Percentiles rank a stretch among this genome's conserved stretches.
Conservation (phyloP, 768 basidiomycete genomes). For the Mycena vulgaris region DNA sequence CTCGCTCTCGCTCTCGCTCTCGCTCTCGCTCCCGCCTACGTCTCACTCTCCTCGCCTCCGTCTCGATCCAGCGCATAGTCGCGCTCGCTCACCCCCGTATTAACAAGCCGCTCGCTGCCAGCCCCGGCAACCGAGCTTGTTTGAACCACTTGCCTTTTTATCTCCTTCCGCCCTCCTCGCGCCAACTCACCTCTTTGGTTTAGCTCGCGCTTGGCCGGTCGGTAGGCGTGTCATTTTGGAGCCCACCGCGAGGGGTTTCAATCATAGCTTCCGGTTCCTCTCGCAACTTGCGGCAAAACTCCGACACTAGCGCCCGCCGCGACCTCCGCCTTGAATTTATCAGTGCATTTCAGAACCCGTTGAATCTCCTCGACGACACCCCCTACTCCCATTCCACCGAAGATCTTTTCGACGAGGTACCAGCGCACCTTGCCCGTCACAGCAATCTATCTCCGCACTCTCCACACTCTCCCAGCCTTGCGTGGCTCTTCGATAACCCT, state of each 20-base stretch:
- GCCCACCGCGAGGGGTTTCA: constrained; percentile 26
- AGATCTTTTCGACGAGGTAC: neutral
- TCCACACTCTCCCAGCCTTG: neutral
- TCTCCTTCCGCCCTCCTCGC: neutral
- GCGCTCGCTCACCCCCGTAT: no score
- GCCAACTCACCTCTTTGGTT: no score
- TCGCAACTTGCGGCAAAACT: neutral
- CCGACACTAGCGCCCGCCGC: neutral
- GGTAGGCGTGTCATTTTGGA: constrained; percentile 10
- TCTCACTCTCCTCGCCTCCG: no score
- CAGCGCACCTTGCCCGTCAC: neutral
- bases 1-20: no score
- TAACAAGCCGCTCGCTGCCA: no score
- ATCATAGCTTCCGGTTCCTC: constrained; percentile 1
- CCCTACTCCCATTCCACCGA: neutral
- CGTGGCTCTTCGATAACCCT: constrained; percentile 17
- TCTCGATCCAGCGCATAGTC: no score
- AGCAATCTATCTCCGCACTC: constrained; percentile 22
- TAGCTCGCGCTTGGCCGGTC: constrained; percentile 8
- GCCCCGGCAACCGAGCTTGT: no score
- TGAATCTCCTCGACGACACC: neutral
- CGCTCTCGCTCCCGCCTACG: no score
- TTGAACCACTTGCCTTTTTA: neutral
- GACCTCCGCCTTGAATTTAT: constrained; percentile 15
- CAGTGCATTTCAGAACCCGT: constrained; percentile 7